Evolutionary conservation across 2,329 filamentous ascomycete genomes (phyloP).

Genomic region (Xylaria sp.): DNA sequence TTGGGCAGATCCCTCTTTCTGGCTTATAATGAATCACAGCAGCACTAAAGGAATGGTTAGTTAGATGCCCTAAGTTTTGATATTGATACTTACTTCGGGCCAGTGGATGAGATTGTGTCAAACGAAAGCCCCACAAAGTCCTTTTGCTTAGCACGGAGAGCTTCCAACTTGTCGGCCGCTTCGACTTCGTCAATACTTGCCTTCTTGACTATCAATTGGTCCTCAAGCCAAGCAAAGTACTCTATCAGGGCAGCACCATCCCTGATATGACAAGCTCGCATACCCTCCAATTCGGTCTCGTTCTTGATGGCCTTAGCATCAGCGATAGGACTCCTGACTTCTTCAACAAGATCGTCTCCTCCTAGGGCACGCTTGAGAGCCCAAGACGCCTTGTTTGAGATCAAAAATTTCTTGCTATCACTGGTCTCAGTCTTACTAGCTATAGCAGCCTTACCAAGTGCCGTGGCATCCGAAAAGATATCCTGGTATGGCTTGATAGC

Average conservation of each 20-base stretch:
- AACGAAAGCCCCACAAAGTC: conserved; percentile 93
- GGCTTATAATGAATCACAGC: conserved; percentile 97
- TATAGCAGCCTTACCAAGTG: conserved; percentile 62
- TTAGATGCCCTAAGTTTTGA: not conserved
- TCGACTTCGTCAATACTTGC: conserved; percentile 84
- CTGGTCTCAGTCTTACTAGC: conserved; percentile 48
- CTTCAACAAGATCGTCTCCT: conserved; percentile 85
- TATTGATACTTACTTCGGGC: conserved; percentile 67
- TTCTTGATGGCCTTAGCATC: conserved; percentile 98
- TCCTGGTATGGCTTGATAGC: conserved; percentile 81
- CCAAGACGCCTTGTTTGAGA: conserved; percentile 93
- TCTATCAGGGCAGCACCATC: conserved; percentile 91
- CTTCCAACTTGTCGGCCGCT: conserved; percentile 90
- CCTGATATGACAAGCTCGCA: conserved; percentile 92
- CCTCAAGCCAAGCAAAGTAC: conserved; percentile 96
- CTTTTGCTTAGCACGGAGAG: conserved; percentile 72
- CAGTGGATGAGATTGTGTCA: conserved; percentile 94
- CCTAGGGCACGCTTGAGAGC: conserved; percentile 87
- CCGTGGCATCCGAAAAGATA: conserved; percentile 81
- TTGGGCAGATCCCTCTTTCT: conserved; percentile 80
- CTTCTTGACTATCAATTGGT: conserved; percentile 81
- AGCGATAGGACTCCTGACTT: conserved; percentile 84
- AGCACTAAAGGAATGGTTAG: conserved; percentile 65
- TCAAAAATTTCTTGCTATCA: conserved; percentile 74
- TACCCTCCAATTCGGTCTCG: conserved; percentile 85